Base-by-base conservation (phyloP, 176 grass and related monocot species). In the Ensete glaucum region DNA sequence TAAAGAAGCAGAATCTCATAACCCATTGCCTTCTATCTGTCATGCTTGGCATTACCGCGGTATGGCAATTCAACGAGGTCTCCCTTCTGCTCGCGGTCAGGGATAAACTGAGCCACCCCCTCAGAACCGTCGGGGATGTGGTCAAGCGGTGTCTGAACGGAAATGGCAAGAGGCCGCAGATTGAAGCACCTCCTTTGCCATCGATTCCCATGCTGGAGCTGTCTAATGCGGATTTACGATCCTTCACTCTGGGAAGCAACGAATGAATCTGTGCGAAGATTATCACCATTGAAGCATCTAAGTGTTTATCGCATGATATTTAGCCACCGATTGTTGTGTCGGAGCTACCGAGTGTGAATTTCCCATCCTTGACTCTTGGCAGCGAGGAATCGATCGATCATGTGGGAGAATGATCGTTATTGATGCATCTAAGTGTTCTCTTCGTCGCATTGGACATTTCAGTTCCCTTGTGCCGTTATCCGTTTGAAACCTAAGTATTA, bases 21-120 rank as follows among this genome's bases (percentile, higher is more conserved):
- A 86, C 84, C 2, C 84, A 86, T 9, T 78, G 69, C 69, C 84
- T 86, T 48, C 76, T 87, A 16, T 80, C 76, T 0, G 85, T 53
- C 9, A 25, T 87, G 53, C 71, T 87, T 21, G 71, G 80, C 6
- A 16, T 79, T 9, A 83, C 76, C 9, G 62, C 67, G 20, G 53
- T 60, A 11, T 87, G 85, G 85, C 85, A 87, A 13, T 80, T 78
- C 23, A 34, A 58, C 11, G 80, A 87, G 80, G 70, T 79, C 55
- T 82, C 85, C 1, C 2, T 87, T 2, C 24, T 87, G 62, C 54
- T 82, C 9, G 10, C 55, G 12, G 49, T 78, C 1, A 74, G 56
- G 73, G 49, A 79, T 25, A 87, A 71, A 62, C 0, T 87, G 27
- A 76, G 76, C 14, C 20, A 87, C 48, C 85, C 85, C 0, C 14